Percentiles rank a stretch among this genome's conserved stretches.
phyloP scores from a whole-genome alignment of 305 asterid species.

The Fraxinus paxiana region DNA sequence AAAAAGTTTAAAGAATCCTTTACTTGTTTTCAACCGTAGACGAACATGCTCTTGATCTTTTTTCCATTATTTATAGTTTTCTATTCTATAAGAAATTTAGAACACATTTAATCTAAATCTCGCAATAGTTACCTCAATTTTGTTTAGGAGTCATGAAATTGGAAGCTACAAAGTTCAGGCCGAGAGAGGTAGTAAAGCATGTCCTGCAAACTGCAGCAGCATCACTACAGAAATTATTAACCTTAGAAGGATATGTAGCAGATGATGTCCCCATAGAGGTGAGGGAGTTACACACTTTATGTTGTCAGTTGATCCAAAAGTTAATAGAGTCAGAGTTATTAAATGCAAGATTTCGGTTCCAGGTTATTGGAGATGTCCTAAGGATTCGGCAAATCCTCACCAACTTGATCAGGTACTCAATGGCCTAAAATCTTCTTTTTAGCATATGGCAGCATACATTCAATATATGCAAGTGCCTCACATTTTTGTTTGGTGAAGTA shows the following conservation, averaged over 20 bases:
- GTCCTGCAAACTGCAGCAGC: constrained; percentile 94
- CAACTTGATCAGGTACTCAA: constrained; percentile 72
- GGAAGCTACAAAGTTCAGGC: constrained; percentile 89
- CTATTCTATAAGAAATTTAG: not conserved
- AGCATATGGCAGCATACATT: not conserved
- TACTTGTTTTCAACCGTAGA: not conserved
- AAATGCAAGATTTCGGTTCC: constrained; percentile 19
- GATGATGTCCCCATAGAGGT: constrained; percentile 95
- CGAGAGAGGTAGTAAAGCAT: constrained; percentile 89
- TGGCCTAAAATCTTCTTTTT: not conserved
- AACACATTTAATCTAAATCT: not conserved
- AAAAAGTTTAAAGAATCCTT: not conserved
- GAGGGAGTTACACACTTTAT: constrained; percentile 6
- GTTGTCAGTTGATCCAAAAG: not conserved
- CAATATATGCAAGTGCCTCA: not conserved
- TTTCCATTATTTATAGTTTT: not conserved
- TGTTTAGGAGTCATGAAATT: constrained; percentile 80
- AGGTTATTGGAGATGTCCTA: constrained; percentile 84
- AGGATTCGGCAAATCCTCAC: constrained; percentile 92
- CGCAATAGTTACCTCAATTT: not conserved
- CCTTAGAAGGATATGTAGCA: constrained; percentile 73
- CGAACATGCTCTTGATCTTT: not conserved
- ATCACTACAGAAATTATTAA: constrained; percentile 66
- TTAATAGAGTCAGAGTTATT: not conserved
- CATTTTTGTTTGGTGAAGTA: not conserved